Base-by-base conservation (phyloP, 805 yeast genomes). In the Kluyveromyces wickerhamii region DNA sequence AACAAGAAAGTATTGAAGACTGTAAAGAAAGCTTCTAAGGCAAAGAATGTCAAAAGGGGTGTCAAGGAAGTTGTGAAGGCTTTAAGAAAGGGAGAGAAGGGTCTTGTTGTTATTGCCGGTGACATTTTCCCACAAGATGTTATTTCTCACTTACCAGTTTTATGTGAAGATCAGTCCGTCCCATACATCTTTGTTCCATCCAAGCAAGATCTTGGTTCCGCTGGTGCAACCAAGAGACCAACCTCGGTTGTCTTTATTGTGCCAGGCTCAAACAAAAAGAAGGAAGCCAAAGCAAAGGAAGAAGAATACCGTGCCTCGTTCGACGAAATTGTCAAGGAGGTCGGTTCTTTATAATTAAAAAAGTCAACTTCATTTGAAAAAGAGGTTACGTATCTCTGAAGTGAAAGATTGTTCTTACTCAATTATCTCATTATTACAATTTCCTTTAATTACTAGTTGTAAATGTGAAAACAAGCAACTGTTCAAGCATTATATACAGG, bases 191-290 rank as follows among this genome's bases (percentile, higher is more conserved):
- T 92, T 63, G 76, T 92, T 43, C 98, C 98, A 52, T 87, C 96
- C 33, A 92, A 92, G 66, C 96, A 92, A 68, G 97, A 92, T 59
- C 74, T 92, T 47, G 99, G 99, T 22, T 83, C 95, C 44, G 98
- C 99, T 17, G 97, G 97, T 57, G 95, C 96, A 42, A 92, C 98
- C 38, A 92, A 92, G 71, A 82, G 99, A 72, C 97, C 98, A 49
- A 92, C 99, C 24, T 86, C 96, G 24, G 88, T 95, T 61, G 95
- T 92, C 20, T 85, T 92, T 86, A 75, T 92, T 50, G 92, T 88
- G 36, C 98, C 99, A 51, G 95, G 95, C 39, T 94, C 95, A 37
- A 87, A 88, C 41, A 73, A 83, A 54, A 81, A 78, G 68, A 81
- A 79, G 62, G 79, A 76, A 49, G 72, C 67, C 39, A 73, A 74